Evolutionary conservation across 2,329 filamentous ascomycete species (phyloP), one percentile per base, ranked within the genome.

Genomic region (Aspergillus persii): DNA sequence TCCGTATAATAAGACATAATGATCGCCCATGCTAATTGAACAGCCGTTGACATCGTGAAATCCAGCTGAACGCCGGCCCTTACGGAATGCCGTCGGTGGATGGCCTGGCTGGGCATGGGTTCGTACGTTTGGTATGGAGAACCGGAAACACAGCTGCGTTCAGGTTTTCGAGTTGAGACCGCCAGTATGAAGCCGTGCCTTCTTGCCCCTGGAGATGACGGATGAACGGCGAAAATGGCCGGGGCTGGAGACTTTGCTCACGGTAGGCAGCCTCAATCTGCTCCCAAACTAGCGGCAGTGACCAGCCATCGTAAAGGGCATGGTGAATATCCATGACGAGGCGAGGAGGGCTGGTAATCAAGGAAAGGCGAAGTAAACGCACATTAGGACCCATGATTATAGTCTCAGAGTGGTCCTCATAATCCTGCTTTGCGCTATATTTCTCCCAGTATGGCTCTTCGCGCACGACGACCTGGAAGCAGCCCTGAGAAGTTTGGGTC

Each of bases 261-360:
- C 31, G 12, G 30, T 53, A 53, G 4, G 50, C 50, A 4, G 30
- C 30, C 30, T 18, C 63, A 15, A 65, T 44, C 31, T 65, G 63
- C 8, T 64, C 57, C 53, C 61, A 58, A 4, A 62, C 46, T 6
- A 53, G 2, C 15, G 36, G 23, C 4, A 57, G 6, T 3, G 33
- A 18, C 49, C 39, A 47, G 36, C 54, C 58, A 33, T 60, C 56
- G 33, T 59, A 55, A 29, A 56, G 29, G 8, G 64, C 50, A 54
- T 61, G 64, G 23, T 66, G 56, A 23, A 67, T 58, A 18, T 63
- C 62, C 8, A 65, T 36, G 1, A 57, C 61, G 31, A 56, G 27
- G 60, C 3, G 11, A 4, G 15, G 31, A 15, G 30, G 50, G n/a
- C 8, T 12, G 8, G 18, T n/a, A 2, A 41, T 3, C n/a, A n/a